phyloP scores from a whole-genome alignment of 495 filamentous ascomycete species.

The Aspergillus bertholletiae region DNA sequence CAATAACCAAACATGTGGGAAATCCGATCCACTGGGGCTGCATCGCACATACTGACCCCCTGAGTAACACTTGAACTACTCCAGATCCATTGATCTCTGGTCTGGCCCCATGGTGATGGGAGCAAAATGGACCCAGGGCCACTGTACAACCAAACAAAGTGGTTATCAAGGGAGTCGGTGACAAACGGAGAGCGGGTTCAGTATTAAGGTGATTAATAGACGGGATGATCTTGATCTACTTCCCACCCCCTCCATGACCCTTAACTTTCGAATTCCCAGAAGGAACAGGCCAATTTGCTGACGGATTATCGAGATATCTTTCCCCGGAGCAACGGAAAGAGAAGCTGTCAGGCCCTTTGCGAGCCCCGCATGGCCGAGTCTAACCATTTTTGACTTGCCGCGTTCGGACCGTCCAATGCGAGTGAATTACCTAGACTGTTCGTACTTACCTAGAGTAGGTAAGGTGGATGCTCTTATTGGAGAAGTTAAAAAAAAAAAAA shows the following conservation, averaged over 20 bases:
- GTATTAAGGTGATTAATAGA: too few relatives aligned
- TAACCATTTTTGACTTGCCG: constrained; percentile 15
- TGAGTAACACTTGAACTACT: not conserved
- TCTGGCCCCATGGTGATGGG: not conserved
- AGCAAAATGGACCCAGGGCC: not conserved
- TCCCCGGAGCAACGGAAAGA: constrained; percentile 46
- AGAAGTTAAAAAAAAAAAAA: too few relatives aligned
- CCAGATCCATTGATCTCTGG: not conserved
- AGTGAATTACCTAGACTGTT: too few relatives aligned
- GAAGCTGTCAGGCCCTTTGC: constrained; percentile 12
- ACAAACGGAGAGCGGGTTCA: too few relatives aligned
- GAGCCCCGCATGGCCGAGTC: constrained; percentile 38
- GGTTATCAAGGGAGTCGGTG: not conserved
- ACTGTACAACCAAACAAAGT: not conserved
- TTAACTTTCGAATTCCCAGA: not conserved
- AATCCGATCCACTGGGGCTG: not conserved
- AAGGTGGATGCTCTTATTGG: too few relatives aligned
- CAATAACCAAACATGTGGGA: not conserved
- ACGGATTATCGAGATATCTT: constrained; percentile 15
- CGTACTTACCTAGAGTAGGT: too few relatives aligned
- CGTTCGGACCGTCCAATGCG: too few relatives aligned
- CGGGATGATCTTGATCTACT: too few relatives aligned
- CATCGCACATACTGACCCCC: not conserved
- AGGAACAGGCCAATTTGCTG: not conserved
- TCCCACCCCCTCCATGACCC: not conserved